phyloP scores from a whole-genome alignment of 2,329 filamentous ascomycete species.

The Zymoseptoria crescenta region DNA sequence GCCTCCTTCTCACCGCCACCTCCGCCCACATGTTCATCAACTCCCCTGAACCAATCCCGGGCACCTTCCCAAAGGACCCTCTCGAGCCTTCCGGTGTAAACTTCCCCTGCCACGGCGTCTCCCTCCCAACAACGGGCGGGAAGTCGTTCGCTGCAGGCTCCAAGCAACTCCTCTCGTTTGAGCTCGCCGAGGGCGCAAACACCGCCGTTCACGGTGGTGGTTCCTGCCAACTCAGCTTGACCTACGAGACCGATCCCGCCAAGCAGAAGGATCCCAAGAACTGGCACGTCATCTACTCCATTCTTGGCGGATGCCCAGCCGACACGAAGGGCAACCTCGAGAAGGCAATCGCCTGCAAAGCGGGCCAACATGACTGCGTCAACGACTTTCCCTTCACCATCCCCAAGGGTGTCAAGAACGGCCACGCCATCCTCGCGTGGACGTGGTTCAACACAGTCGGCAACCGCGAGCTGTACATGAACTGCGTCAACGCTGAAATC shows the following conservation, averaged over 20 bases:
- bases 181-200: slow-evolving; percentile 43
- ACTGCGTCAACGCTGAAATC: slow-evolving; percentile 72
- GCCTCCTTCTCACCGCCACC: slow-evolving; percentile 51
- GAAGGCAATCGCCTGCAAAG: slow-evolving; percentile 6
- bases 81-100: slow-evolving; percentile 52
- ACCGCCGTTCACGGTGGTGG: slow-evolving; percentile 80
- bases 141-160: slow-evolving; percentile 57
- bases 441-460: slow-evolving; percentile 71
- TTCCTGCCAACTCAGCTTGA: slow-evolving; percentile 82
- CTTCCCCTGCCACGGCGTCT: slow-evolving; percentile 75
- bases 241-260: slow-evolving; percentile 64
- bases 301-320: slow-evolving; percentile 76
- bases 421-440: slow-evolving; percentile 78
- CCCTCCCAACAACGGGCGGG: slow-evolving; percentile 39
- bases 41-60: slow-evolving; percentile 55
- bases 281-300: slow-evolving; percentile 87
- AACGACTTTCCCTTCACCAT: slow-evolving; percentile 62
- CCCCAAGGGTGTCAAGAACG: slow-evolving; percentile 62
- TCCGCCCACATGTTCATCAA: slow-evolving; percentile 68
- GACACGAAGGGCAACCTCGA: slow-evolving; percentile 50
- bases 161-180: slow-evolving; percentile 54
- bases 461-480: slow-evolving; percentile 97
- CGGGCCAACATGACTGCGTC: slow-evolving; percentile 22
- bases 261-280: slow-evolving; percentile 46
- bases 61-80: slow-evolving; percentile 52